Conservation (phyloP, 441 rosid genomes). For the Gossypium schwendimanii region DNA sequence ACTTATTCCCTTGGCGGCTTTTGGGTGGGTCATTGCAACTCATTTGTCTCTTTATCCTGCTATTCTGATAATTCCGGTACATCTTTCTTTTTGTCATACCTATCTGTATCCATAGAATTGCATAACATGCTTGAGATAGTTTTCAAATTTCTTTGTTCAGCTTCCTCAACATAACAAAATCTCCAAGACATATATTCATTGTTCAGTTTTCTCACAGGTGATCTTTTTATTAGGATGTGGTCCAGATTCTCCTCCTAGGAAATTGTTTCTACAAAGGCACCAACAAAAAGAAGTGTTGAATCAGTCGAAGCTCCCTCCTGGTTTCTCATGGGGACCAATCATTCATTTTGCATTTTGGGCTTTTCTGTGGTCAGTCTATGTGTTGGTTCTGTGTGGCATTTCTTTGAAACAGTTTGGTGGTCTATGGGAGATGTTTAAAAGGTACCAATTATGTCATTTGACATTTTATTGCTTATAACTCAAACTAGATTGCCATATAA, state of each 20-base stretch:
- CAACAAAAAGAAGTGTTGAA: slow-evolving; percentile 21
- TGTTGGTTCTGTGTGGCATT: slow-evolving; percentile 56
- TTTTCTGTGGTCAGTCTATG: slow-evolving; percentile 57
- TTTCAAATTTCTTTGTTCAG: not conserved
- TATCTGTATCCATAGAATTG: not conserved
- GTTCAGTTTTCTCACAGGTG: slow-evolving; percentile 42
- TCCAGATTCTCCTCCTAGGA: slow-evolving; percentile 76
- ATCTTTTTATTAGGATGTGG: slow-evolving; percentile 71
- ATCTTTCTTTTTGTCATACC: slow-evolving; percentile 5
- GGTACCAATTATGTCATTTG: slow-evolving; percentile 32
- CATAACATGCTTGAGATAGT: not conserved
- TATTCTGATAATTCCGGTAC: slow-evolving; percentile 67
- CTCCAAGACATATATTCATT: not conserved
- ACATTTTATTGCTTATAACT: not conserved
- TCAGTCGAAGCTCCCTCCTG: slow-evolving; percentile 21
- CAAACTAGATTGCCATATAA: not conserved
- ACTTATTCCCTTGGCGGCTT: slow-evolving; percentile 74
- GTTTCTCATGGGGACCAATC: slow-evolving; percentile 57
- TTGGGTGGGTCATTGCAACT: slow-evolving; percentile 86
- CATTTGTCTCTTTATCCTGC: slow-evolving; percentile 88
- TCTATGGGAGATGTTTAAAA: slow-evolving; percentile 72
- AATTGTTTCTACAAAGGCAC: slow-evolving; percentile 45
- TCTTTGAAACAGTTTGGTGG: slow-evolving; percentile 64
- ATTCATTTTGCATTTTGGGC: slow-evolving; percentile 60
- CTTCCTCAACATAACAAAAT: not conserved